Conservation (phyloP, 108 stramenopile species). For the Cyclotella kingstonii region DNA sequence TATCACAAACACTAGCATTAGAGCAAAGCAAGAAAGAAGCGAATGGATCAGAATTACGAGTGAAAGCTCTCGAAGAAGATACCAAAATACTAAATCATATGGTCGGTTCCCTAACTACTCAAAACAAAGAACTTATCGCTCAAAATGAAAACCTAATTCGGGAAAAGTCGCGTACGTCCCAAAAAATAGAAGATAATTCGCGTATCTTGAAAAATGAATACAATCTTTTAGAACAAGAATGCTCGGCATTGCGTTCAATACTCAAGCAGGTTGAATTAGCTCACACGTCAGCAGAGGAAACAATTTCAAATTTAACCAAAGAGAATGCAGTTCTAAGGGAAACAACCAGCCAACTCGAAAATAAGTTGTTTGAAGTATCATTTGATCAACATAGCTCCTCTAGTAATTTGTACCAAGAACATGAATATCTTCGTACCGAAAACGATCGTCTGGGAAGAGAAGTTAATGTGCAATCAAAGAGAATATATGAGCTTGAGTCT, state of each 20-base stretch:
- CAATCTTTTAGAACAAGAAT: conserved; percentile 11
- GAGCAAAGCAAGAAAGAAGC: not conserved
- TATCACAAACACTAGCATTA: not conserved
- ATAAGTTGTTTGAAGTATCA: conserved; percentile 33
- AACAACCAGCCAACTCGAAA: conserved; percentile 18
- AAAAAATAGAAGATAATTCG: conserved; percentile 12
- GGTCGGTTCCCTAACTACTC: conserved; percentile 4
- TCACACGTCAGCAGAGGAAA: conserved; percentile 7
- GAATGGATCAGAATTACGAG: not conserved
- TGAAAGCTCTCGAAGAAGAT: conserved; percentile 15
- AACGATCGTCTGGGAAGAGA: conserved; percentile 18
- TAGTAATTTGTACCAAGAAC: conserved; percentile 11
- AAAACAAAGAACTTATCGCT: conserved; percentile 14
- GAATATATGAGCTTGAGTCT: conserved; percentile 17
- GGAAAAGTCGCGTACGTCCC: conserved; percentile 14
- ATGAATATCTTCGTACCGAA: conserved; percentile 18
- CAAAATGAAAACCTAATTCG: conserved; percentile 8
- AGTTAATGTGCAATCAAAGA: conserved; percentile 6
- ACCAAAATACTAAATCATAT: conserved; percentile 17
- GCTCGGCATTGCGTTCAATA: conserved; percentile 5
- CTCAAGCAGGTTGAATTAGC: conserved; percentile 14
- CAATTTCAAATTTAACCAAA: conserved; percentile 17
- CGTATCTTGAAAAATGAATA: conserved; percentile 14
- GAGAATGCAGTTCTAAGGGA: conserved; percentile 22
- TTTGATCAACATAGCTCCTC: conserved; percentile 7